Evolutionary conservation across 306 rosid species (phyloP).

Genomic region (Coriaria nepalensis): DNA sequence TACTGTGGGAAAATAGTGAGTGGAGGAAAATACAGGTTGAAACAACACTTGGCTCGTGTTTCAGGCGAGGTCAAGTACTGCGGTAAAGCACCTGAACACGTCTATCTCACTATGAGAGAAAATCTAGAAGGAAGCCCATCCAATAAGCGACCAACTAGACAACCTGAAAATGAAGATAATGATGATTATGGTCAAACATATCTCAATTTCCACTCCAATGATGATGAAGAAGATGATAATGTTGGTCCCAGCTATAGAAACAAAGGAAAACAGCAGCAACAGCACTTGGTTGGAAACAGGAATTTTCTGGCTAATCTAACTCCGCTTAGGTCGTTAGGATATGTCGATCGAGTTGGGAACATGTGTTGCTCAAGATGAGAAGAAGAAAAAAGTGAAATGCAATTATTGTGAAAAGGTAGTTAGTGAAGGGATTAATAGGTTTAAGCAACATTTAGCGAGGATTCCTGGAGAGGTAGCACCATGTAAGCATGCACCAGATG

Average conservation of each 20-base stretch:
- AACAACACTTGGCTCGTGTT: constrained; percentile 96
- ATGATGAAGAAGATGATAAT: constrained; percentile 60
- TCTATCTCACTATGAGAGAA: constrained; percentile 74
- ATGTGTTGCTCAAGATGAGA: constrained; percentile 93
- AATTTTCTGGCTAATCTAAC: constrained; percentile 37
- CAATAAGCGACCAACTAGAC: constrained; percentile 56
- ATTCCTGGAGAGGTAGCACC: constrained; percentile 99
- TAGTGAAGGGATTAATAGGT: constrained; percentile 92
- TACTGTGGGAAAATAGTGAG: constrained; percentile 95
- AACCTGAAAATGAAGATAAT: constrained; percentile 20
- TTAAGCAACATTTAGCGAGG: constrained; percentile 93
- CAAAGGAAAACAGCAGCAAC: constrained; percentile 53
- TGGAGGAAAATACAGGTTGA: constrained; percentile 90
- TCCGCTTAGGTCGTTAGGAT: constrained; percentile 80
- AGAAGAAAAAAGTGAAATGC: constrained; percentile 94
- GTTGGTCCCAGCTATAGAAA: constrained; percentile 39
- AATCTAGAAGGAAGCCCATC: constrained; percentile 79
- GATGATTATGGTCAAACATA: constrained; percentile 34
- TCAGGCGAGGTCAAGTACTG: constrained; percentile 96
- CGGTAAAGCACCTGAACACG: constrained; percentile 91
- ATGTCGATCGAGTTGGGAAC: constrained; percentile 99
- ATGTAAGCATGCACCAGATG: constrained; percentile 87
- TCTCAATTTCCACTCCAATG: constrained; percentile 54
- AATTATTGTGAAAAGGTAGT: constrained; percentile 85
- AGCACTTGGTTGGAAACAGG: constrained; percentile 34